These are phyloP conservation scores for Elongisporangium prolatum DNA, from an alignment of 352 stramenopile genomes.

Conservation along the genomic window DNA sequence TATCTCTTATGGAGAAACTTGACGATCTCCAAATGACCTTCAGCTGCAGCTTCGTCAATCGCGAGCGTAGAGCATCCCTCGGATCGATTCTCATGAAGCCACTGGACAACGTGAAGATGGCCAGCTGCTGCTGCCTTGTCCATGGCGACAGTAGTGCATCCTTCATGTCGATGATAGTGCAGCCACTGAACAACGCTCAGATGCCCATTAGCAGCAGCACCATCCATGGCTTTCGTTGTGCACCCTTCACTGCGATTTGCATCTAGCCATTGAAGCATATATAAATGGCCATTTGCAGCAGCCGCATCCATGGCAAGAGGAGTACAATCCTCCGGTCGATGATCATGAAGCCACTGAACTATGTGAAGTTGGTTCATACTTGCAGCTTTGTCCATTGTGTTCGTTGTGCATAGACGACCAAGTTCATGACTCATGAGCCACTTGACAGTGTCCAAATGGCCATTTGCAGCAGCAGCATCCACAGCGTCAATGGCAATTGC, in stretches of 20 bases:
- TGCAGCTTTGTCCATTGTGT: conserved; percentile 14
- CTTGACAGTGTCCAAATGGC: conserved; percentile 8
- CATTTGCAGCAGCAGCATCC: conserved; percentile 3
- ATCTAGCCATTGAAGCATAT: conserved; percentile 8
- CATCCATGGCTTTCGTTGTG: conserved; percentile 15
- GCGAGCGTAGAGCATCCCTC: conserved; percentile 9
- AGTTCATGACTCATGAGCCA: conserved; percentile 8
- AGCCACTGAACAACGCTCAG: conserved; percentile 8
- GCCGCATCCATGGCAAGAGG: conserved; percentile 7
- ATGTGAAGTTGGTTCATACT: conserved; percentile 10
- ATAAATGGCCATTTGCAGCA: conserved; percentile 5
- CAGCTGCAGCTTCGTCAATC: conserved; percentile 10
- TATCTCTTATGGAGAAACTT: conserved; percentile 6
- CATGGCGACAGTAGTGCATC: conserved; percentile 17
- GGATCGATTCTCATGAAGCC: not conserved
- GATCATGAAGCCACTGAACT: conserved; percentile 9
- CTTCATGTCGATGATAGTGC: conserved; percentile 1
- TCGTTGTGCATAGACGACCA: conserved; percentile 8
- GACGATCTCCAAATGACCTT: conserved; percentile 14
- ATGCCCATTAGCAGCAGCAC: conserved; percentile 4
- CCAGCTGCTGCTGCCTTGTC: not conserved
- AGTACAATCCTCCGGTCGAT: conserved; percentile 8
- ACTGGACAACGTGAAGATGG: not conserved
- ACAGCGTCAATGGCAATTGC: not conserved
- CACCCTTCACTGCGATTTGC: conserved; percentile 8